Conservation (phyloP, 495 filamentous ascomycete genomes). For the Neurospora tetraspora region DNA sequence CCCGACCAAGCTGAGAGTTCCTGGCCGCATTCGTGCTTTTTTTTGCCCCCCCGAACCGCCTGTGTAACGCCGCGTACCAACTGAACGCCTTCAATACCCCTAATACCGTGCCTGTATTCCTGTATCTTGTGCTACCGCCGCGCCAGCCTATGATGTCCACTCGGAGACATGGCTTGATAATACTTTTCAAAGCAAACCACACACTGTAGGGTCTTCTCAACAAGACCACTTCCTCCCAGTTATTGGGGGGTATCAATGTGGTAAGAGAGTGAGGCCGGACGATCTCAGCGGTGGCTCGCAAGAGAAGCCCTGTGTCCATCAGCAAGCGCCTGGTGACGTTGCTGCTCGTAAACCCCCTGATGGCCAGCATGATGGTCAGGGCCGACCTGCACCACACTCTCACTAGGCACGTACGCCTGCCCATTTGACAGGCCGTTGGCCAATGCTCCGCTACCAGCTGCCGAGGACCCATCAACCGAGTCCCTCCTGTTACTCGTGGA, state of each 20-base stretch:
- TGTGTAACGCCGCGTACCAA: background rate
- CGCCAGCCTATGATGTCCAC: background rate
- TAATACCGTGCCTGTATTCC: background rate
- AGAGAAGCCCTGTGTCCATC: background rate
- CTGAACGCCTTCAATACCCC: background rate
- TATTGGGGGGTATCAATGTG: background rate
- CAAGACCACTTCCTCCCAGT: background rate
- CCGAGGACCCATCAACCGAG: constrained; percentile 6
- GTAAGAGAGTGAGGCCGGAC: background rate
- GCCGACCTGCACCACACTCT: background rate
- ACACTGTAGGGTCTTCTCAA: background rate
- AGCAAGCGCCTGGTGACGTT: background rate
- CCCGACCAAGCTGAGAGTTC: background rate
- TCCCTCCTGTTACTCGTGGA: constrained; percentile 3
- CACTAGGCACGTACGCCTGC: constrained; percentile 17
- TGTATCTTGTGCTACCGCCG: background rate
- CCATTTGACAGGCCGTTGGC: constrained; percentile 13
- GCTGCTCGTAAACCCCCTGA: background rate
- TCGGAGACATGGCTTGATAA: background rate
- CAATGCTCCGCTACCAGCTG: constrained; percentile 1
- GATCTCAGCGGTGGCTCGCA: background rate
- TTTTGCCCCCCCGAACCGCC: background rate
- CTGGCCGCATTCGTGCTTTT: background rate
- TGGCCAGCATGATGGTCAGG: background rate
- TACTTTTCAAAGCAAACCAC: background rate